Conservation (phyloP, 345 rosid genomes). For the Angophora floribunda region DNA sequence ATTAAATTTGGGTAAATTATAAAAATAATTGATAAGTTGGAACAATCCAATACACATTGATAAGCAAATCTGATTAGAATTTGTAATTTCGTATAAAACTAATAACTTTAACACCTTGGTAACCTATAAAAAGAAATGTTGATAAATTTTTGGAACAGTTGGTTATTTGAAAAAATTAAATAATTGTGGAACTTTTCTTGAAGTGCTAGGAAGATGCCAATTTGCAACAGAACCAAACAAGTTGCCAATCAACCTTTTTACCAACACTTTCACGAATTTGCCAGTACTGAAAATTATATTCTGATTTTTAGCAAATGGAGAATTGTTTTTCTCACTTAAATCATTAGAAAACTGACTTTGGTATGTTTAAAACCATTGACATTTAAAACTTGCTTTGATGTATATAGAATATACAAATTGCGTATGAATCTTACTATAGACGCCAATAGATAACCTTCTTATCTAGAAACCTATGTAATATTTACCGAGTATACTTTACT, state of each 20-base stretch:
- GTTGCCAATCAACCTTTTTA: neutral
- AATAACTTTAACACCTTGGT: neutral
- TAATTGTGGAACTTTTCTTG: neutral
- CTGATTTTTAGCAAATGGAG: neutral
- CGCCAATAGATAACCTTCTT: neutral
- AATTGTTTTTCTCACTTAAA: neutral
- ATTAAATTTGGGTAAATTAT: neutral
- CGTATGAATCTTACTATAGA: neutral
- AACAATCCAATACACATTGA: neutral
- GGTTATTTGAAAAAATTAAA: neutral
- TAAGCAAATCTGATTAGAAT: neutral
- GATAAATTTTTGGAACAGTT: neutral
- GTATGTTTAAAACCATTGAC: neutral
- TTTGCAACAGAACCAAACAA: neutral
- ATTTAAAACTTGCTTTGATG: neutral
- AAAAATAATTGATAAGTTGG: neutral
- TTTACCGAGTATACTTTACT: neutral
- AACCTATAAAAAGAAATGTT: neutral
- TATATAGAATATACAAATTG: neutral
- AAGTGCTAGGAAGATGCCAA: neutral
- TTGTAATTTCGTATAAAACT: neutral
- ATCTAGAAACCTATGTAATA: neutral
- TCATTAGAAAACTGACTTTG: neutral
- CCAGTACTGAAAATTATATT: neutral
- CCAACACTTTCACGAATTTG: neutral